Conservation (phyloP, 176 grass and related monocot genomes). For the Oryza glaberrima region DNA sequence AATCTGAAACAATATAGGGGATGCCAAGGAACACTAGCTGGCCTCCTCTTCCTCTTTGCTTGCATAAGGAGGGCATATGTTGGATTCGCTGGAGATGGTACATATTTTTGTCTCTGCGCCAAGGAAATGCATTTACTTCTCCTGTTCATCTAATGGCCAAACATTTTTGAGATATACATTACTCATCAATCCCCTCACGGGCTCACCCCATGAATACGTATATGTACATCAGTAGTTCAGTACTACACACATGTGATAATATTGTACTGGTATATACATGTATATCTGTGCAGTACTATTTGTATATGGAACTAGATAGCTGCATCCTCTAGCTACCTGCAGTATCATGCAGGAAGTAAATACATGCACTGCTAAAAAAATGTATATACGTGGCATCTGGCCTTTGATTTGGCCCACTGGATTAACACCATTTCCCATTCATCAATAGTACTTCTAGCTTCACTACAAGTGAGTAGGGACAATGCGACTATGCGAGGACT, state of each 20-base stretch:
- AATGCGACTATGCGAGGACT: constrained; percentile 31
- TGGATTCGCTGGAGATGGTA: constrained; percentile 51
- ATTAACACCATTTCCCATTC: constrained; percentile 39
- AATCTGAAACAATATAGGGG: constrained; percentile 37
- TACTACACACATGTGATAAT: constrained; percentile 51
- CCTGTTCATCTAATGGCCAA: constrained; percentile 5
- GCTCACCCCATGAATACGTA: neutral
- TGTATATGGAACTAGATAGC: neutral
- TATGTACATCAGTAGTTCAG: constrained; percentile 1
- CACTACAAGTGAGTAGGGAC: constrained; percentile 20
- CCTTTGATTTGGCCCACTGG: constrained; percentile 39
- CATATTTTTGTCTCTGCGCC: constrained; percentile 50
- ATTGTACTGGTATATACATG: constrained; percentile 14
- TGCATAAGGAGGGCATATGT: constrained; percentile 35
- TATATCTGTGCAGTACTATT: neutral
- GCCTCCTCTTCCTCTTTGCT: constrained; percentile 25
- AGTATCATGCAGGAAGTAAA: constrained; percentile 18
- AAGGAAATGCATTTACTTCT: constrained; percentile 42
- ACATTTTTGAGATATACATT: neutral
- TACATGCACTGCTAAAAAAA: neutral
- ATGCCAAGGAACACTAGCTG: constrained; percentile 21
- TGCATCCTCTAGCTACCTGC: constrained; percentile 20
- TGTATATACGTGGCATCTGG: constrained; percentile 1
- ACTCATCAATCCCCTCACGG: constrained; percentile 25
- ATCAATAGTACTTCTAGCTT: constrained; percentile 28